Conservation (phyloP, 805 yeast genomes). For the Wickerhamomyces alni region DNA sequence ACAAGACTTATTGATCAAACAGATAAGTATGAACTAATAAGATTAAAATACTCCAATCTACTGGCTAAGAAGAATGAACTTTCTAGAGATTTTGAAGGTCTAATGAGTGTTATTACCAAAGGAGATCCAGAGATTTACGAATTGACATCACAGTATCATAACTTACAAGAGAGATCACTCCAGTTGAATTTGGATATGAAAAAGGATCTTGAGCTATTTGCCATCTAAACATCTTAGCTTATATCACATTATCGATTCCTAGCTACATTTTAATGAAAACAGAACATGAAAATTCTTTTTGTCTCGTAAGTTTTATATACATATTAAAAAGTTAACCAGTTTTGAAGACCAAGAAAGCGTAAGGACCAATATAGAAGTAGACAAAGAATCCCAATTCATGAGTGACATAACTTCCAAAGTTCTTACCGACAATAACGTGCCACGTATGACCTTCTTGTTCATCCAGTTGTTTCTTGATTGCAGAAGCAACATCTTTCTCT, state of each 20-base stretch:
- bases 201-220: conserved; percentile 1
- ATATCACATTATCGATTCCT: too few relatives aligned
- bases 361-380: conserved; percentile 63
- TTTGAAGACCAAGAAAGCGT: conserved; percentile 65
- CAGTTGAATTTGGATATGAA: not conserved
- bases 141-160: not conserved
- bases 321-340: conserved; percentile 45
- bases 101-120: conserved; percentile 5
- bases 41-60: conserved; percentile 7
- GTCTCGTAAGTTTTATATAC: too few relatives aligned
- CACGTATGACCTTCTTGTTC: conserved; percentile 61
- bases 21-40: conserved; percentile 18
- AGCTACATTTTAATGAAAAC: too few relatives aligned
- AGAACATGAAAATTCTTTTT: too few relatives aligned
- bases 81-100: conserved; percentile 3
- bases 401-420: conserved; percentile 74
- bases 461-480: conserved; percentile 60
- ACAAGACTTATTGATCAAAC: conserved; percentile 23
- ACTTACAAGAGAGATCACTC: not conserved
- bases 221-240: too few relatives aligned
- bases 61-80: not conserved
- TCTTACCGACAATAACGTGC: conserved; percentile 79
- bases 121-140: not conserved
- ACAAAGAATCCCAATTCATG: conserved; percentile 71
- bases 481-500: conserved; percentile 61